Base-by-base conservation (phyloP, 2,329 filamentous ascomycete species). In the Alternaria angustiovoidea region DNA sequence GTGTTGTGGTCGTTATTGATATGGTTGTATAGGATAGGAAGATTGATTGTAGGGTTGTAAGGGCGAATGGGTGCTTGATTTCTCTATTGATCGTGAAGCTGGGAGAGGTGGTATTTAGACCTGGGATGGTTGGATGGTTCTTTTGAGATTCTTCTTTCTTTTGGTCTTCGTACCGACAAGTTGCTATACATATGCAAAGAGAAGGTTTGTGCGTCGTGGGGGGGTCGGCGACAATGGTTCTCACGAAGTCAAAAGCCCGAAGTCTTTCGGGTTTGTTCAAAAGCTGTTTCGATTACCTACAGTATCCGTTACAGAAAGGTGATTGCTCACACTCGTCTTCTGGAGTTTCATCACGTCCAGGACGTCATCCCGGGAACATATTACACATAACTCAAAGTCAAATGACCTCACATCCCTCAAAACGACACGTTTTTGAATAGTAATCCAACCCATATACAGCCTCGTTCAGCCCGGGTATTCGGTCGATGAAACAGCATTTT, bases 401-500 rank as follows among this genome's bases (percentile, higher is more conserved):
- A 8, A 42, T 24, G 20, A 42, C 20, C 39, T 16, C 12, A 9
- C 20, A 24, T 24, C 6, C 24, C 39, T 16, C 39, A 24, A 16
- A 16, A 7, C 5, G 39, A 16, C 39, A 24, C 20, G 3, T 24
- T 14, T 14, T 24, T 4, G 20, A 24, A 42, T 24, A 36, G 20
- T 30, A 22, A 18, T 4, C 20, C 32, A 20, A 18, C 5, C 32
- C 32, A 30, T 7, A 16, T 12, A 9, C 28, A 26, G 46, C 46
- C 46, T 38, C 39, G 39, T 42, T 24, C 20, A 5, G 11, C 39
- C 39, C 39, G 39, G 16, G 39, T 14, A 49, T 32, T 49, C 32
- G 46, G 46, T 49, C 46, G 32, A 34, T 49, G 46, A 49, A 49
- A 49, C 46, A 49, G 7, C 30, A n/a, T 26, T 49, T 38, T 49